Percentiles rank a stretch among this genome's conserved stretches.
phyloP scores from a whole-genome alignment of 2,329 filamentous ascomycete genomes.

The Teratosphaeriaceae sp. region DNA sequence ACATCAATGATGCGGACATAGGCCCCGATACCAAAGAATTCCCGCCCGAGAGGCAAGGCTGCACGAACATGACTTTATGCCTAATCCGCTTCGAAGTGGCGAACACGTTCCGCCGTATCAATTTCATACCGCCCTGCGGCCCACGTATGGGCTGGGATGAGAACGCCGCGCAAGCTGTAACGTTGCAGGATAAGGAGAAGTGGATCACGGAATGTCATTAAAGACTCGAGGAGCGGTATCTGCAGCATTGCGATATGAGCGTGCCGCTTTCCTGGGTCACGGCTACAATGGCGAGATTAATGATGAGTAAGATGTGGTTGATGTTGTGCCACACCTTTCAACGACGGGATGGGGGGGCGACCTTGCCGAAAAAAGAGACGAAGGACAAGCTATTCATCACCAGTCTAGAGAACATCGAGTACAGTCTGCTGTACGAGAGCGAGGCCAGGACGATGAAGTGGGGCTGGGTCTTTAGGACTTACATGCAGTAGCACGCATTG shows the following conservation, averaged over 20 bases:
- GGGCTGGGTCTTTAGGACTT: slow-evolving; percentile 59
- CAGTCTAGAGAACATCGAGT: slow-evolving; percentile 68
- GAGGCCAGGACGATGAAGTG: slow-evolving; percentile 57
- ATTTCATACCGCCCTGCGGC: slow-evolving; percentile 38
- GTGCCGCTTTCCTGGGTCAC: slow-evolving; percentile 61
- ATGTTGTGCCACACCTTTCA: slow-evolving; percentile 70
- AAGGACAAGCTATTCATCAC: slow-evolving; percentile 65
- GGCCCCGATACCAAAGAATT: slow-evolving; percentile 43
- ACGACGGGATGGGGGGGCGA: slow-evolving; percentile 50
- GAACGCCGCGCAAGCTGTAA: slow-evolving; percentile 27
- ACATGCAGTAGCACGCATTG: slow-evolving; percentile 60
- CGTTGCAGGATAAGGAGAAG: slow-evolving; percentile 41
- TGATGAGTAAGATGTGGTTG: slow-evolving; percentile 72
- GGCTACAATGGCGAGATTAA: slow-evolving; percentile 60
- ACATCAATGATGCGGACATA: slow-evolving; percentile 50
- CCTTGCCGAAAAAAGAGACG: slow-evolving; percentile 54
- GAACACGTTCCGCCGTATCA: slow-evolving; percentile 40
- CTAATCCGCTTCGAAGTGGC: slow-evolving; percentile 49
- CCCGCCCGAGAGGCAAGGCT: slow-evolving; percentile 43
- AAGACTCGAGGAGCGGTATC: slow-evolving; percentile 43
- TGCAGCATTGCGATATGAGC: slow-evolving; percentile 47
- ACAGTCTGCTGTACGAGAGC: slow-evolving; percentile 58
- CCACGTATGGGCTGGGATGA: slow-evolving; percentile 34
- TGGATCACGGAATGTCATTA: slow-evolving; percentile 45
- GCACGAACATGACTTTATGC: slow-evolving; percentile 53